These are phyloP conservation scores for Lithospermum erythrorhizon DNA, from an alignment of 257 asterid species.

Conservation along the genomic window DNA sequence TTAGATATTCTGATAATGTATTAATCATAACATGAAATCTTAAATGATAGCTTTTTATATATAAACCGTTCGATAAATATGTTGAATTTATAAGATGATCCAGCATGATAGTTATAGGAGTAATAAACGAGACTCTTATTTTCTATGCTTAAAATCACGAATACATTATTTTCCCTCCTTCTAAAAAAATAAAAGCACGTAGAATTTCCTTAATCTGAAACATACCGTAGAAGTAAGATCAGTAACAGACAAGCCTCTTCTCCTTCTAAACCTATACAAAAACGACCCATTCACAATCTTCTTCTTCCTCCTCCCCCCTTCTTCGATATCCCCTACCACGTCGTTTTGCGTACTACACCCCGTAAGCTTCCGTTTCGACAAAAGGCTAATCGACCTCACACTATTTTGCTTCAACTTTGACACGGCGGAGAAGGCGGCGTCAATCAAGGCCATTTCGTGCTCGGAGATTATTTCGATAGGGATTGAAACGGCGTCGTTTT, in stretches of 20 bases:
- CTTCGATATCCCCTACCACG: conserved; percentile 53
- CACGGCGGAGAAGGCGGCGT: conserved; percentile 54
- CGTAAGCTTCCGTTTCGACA: conserved; percentile 52
- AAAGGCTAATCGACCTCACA: conserved; percentile 34
- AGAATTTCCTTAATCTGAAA: too few relatives aligned
- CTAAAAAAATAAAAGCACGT: too few relatives aligned
- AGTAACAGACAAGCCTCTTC: conserved; percentile 62
- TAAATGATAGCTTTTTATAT: too few relatives aligned
- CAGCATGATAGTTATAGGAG: too few relatives aligned
- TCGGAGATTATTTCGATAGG: conserved; percentile 59
- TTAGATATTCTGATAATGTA: too few relatives aligned
- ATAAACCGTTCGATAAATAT: too few relatives aligned
- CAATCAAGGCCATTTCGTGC: conserved; percentile 75
- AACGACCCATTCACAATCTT: conserved; percentile 35
- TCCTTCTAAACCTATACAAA: conserved; percentile 51
- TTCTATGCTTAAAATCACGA: too few relatives aligned
- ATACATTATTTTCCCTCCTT: too few relatives aligned
- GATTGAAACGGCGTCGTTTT: conserved; percentile 13
- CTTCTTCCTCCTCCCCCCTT: conserved; percentile 23
- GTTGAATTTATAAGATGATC: too few relatives aligned
- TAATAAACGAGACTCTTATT: too few relatives aligned
- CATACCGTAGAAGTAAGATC: conserved; percentile 70
- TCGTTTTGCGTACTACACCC: conserved; percentile 25
- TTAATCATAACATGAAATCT: too few relatives aligned
- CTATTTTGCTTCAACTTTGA: conserved; percentile 24